A percentile compares a stretch with the other conserved stretches of the same genome.
phyloP scores from a whole-genome alignment of 257 asterid genomes.

The Jacaranda copaia region DNA sequence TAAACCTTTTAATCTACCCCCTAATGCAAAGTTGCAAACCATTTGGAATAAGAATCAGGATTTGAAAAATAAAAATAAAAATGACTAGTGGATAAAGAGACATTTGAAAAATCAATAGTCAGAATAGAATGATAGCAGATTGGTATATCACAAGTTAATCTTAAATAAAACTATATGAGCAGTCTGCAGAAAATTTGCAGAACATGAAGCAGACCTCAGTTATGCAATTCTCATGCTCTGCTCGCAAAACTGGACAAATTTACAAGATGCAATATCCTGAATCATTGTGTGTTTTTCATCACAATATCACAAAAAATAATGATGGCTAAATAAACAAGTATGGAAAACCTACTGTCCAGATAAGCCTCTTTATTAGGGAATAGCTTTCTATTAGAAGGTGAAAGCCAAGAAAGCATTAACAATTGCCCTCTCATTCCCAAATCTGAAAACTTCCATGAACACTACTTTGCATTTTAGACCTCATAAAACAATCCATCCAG shows the following conservation, averaged over 20 bases:
- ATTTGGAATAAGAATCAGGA: neutral
- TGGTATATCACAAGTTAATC: neutral
- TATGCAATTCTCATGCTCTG: slow-evolving; percentile 13
- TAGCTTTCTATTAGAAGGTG: neutral
- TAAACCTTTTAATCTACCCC: slow-evolving; percentile 19
- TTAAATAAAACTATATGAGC: neutral
- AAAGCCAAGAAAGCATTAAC: no score
- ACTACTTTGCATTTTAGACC: neutral
- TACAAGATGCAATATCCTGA: slow-evolving; percentile 17
- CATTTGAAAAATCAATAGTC: slow-evolving; percentile 22
- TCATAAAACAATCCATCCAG: slow-evolving; percentile 8
- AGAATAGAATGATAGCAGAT: slow-evolving; percentile 15
- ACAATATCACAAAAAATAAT: slow-evolving; percentile 1
- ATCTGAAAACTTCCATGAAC: slow-evolving; percentile 2
- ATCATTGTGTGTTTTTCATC: neutral
- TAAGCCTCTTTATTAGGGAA: slow-evolving; percentile 7
- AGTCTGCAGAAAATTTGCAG: neutral
- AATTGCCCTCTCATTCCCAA: slow-evolving; percentile 1
- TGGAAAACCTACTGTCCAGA: neutral
- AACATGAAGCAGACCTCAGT: neutral
- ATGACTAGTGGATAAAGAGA: slow-evolving; percentile 7
- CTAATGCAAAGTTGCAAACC: slow-evolving; percentile 2
- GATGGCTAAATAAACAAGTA: slow-evolving; percentile 19
- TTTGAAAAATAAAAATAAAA: neutral
- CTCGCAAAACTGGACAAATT: neutral